Evolutionary conservation across 768 basidiomycete genomes (phyloP).

Genomic region (Podaxis rugospora): DNA sequence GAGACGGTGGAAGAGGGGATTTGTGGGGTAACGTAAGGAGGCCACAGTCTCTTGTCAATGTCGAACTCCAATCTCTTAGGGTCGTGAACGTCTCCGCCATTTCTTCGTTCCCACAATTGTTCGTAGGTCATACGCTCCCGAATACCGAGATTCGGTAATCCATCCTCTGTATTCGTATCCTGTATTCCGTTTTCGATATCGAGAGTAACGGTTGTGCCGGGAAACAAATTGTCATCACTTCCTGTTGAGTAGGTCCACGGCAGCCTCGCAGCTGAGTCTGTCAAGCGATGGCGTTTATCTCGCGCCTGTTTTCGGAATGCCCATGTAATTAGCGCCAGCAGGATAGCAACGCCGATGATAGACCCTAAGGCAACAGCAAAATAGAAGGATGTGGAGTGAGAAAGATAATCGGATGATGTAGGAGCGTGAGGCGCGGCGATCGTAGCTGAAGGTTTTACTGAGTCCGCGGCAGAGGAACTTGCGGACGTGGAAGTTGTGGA

Average conservation of each 20-base stretch:
- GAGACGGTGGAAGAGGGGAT: slow-evolving; percentile 19
- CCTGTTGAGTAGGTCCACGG: slow-evolving; percentile 26
- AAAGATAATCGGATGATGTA: slow-evolving; percentile 11
- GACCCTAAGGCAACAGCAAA: slow-evolving; percentile 45
- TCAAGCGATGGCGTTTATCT: slow-evolving; percentile 28
- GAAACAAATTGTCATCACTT: slow-evolving; percentile 20
- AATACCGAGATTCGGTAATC: slow-evolving; percentile 20
- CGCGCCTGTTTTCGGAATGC: slow-evolving; percentile 34
- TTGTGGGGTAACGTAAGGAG: slow-evolving; percentile 17
- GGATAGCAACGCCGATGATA: slow-evolving; percentile 38
- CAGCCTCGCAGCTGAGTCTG: slow-evolving; percentile 24
- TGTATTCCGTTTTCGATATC: slow-evolving; percentile 17
- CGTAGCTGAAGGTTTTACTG: slow-evolving; percentile 9
- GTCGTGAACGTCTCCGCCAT: slow-evolving; percentile 40
- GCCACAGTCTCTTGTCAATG: slow-evolving; percentile 15
- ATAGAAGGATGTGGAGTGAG: slow-evolving; percentile 41
- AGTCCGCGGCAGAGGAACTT: slow-evolving; percentile 3
- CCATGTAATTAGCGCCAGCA: slow-evolving; percentile 47
- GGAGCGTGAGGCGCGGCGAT: slow-evolving; percentile 1
- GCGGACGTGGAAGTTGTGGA: not conserved
- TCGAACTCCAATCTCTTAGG: slow-evolving; percentile 30
- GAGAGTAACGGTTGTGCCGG: slow-evolving; percentile 17
- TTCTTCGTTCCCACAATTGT: slow-evolving; percentile 31
- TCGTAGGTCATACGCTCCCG: slow-evolving; percentile 21
- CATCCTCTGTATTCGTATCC: slow-evolving; percentile 13